These are phyloP conservation scores for Cryomyces minteri DNA, from an alignment of 495 filamentous ascomycete species.

Conservation along the genomic window DNA sequence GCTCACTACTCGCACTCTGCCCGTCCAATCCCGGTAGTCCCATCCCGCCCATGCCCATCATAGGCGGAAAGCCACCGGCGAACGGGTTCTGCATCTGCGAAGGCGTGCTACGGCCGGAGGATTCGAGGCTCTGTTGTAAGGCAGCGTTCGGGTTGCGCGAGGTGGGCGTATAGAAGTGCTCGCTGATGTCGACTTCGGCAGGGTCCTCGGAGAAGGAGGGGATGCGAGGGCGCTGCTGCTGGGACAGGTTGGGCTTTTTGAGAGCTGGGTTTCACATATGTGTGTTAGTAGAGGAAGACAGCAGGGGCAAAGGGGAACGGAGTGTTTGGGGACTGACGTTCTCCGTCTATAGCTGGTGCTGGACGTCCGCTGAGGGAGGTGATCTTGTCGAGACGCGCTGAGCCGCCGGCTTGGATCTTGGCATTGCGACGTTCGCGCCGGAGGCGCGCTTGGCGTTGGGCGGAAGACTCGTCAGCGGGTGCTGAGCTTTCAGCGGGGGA, in stretches of 20 bases:
- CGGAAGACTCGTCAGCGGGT: slow-evolving; percentile 31
- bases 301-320: slow-evolving; percentile 2
- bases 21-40: slow-evolving; percentile 5
- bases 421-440: slow-evolving; percentile 83
- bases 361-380: slow-evolving; percentile 51
- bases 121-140: slow-evolving; percentile 5
- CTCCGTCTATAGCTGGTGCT: background rate
- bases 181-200: slow-evolving; percentile 55
- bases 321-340: background rate
- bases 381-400: slow-evolving; percentile 67
- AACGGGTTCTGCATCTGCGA: slow-evolving; percentile 5
- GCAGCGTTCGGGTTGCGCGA: slow-evolving; percentile 7
- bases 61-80: slow-evolving; percentile 14
- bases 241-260: slow-evolving; percentile 1
- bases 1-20: slow-evolving; percentile 11
- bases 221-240: slow-evolving; percentile 12
- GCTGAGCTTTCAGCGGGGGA: slow-evolving; percentile 4
- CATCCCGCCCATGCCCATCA: slow-evolving; percentile 7
- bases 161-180: slow-evolving; percentile 32
- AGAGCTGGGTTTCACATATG: background rate
- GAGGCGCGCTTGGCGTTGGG: slow-evolving; percentile 55
- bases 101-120: slow-evolving; percentile 5
- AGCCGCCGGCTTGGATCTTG: slow-evolving; percentile 71
- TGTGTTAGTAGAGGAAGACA: background rate
- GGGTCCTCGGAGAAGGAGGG: slow-evolving; percentile 30